phyloP scores from a whole-genome alignment of 768 basidiomycete species.

The Lactarius indigo region DNA sequence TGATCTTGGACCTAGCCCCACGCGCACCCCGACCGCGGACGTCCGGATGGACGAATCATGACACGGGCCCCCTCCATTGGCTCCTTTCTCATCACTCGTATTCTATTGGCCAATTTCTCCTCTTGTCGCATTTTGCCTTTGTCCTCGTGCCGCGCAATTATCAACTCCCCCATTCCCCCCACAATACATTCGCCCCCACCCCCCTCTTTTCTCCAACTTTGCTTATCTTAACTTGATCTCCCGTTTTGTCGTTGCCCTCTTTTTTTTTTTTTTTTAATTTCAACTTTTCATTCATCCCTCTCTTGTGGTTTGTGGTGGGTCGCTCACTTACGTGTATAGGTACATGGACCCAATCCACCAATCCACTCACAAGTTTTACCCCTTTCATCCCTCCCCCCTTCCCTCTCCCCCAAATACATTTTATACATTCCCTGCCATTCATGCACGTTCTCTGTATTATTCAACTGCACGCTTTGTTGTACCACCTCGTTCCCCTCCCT shows the following conservation, averaged over 20 bases:
- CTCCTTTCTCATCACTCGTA: neutral
- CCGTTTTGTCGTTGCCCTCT: neutral
- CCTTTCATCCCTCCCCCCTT: neutral
- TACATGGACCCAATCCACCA: neutral
- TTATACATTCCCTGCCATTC: neutral
- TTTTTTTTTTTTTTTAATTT: neutral
- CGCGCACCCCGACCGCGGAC: neutral
- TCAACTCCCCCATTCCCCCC: neutral
- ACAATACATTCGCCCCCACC: no score
- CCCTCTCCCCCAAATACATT: neutral
- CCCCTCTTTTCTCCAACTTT: neutral
- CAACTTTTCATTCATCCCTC: neutral
- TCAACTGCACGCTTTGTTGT: slow-evolving; percentile 6
- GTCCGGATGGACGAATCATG: slow-evolving; percentile 27
- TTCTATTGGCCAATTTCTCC: neutral
- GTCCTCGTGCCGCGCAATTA: neutral
- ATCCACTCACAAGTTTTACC: neutral
- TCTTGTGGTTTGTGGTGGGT: neutral
- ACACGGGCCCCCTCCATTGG: neutral
- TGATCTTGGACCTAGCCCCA: slow-evolving; percentile 23
- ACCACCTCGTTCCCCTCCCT: neutral
- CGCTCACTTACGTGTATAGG: slow-evolving; percentile 10
- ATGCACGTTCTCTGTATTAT: slow-evolving; percentile 7
- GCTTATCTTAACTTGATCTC: neutral
- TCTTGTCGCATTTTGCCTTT: neutral